These are phyloP conservation scores for Phoma sp. DNA, from an alignment of 2,329 filamentous ascomycete genomes.

Conservation along the genomic window DNA sequence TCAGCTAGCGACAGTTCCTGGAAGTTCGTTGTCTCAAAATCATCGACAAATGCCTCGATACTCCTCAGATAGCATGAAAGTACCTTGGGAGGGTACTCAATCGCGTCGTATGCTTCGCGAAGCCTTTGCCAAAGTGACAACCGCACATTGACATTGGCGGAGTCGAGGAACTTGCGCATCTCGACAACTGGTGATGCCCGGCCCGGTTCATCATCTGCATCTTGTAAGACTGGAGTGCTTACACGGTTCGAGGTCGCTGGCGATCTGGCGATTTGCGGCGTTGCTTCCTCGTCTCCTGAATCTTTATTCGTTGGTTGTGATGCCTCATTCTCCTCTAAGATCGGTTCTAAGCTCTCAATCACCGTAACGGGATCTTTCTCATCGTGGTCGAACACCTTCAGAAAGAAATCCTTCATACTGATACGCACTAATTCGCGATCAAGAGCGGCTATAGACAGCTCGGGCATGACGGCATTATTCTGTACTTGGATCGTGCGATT, in stretches of 20 bases:
- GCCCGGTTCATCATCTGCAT: conserved; percentile 6
- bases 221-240: conserved; percentile 3
- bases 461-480: conserved; percentile 89
- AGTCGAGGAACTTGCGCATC: conserved; percentile 83
- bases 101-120: conserved; percentile 85
- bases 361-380: conserved; percentile 80
- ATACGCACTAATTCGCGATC: conserved; percentile 91
- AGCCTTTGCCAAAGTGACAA: conserved; percentile 90
- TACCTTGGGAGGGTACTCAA: conserved; percentile 86
- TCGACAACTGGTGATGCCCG: conserved; percentile 64
- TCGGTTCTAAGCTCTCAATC: conserved; percentile 91
- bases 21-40: conserved; percentile 69
- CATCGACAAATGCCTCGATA: conserved; percentile 80
- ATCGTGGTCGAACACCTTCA: conserved; percentile 85
- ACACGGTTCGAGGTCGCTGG: conserved; percentile 17
- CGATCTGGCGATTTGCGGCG: conserved; percentile 18
- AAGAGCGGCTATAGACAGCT: conserved; percentile 81
- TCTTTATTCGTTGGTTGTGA: not conserved
- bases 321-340: conserved; percentile 70
- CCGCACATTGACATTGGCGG: conserved; percentile 81
- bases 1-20: conserved; percentile 64
- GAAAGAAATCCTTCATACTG: conserved; percentile 96
- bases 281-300: conserved; percentile 14
- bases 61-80: conserved; percentile 86
- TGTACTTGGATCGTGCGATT: conserved; percentile 67